Base-by-base conservation (phyloP, 768 basidiomycete species). In the Tremella fuciformis region DNA sequence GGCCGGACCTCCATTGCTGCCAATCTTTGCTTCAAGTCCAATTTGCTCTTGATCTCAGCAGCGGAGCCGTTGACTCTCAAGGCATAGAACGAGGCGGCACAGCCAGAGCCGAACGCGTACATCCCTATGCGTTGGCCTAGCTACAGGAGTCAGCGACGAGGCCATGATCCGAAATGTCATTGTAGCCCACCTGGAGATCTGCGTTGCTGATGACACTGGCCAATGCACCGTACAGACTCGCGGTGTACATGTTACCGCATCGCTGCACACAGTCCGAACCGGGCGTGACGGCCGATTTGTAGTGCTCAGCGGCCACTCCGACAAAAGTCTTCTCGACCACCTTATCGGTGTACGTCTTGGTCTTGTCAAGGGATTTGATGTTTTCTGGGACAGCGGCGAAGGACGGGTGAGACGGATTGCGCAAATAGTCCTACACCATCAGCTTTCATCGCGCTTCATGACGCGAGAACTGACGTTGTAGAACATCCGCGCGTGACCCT, bases 231-330 rank as follows among this genome's bases (percentile, higher is more conserved):
- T 93, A 98, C 11, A 99, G 82, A 15, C 91, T 93, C 13, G 88
- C 96, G 13, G 96, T 94, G 83, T 99, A 97, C 88, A 92, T 94
- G 85, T 99, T 98, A 13, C 96, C 96, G 64, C 94, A 84, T 46
- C 92, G 86, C 73, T 85, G 84, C 24, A 92, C 91, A 80, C 87
- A 88, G 56, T 86, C 84, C 85, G 94, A 92, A 22, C 81, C 83
- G 8, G 91, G 88, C 63, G 84, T 84, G 18, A 91, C 87, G 72
- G 86, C 86, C 62, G 82, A 79, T 58, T 83, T 82, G 79, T 91
- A 96, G 18, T 83, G 81, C 8, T 82, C 77, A 75, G 91, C 90
- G 56, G 88, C 86, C 57, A 86, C 80, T n/a, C 78, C 79, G 50
- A 96, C 84, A 80, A 99, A 96, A 7, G 88, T 85, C 83, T 97